Base-by-base conservation (phyloP, 1,284 basidiomycete species). In the Fomitopsis schrenkii region DNA sequence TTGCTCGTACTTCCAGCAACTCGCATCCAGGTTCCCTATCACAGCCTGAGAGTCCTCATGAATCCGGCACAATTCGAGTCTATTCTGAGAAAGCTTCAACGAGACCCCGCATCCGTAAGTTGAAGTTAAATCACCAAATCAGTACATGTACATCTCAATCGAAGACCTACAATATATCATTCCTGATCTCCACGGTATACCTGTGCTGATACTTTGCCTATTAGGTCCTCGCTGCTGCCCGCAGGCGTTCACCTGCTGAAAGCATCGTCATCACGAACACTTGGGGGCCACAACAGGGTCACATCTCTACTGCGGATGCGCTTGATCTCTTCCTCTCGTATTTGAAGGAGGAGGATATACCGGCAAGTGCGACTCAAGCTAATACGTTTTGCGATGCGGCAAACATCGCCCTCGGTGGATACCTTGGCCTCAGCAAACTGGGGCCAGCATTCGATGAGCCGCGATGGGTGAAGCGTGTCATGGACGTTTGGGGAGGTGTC, bases 351-450 rank as follows among this genome's bases (percentile, higher is more conserved):
- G 30, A 58, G 8, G 53, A 58, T 30, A 61, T 64, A 1, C 66
- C 63, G 2, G 22, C n/a, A 7, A 55, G 19, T 45, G 15, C 52
- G 28, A 41, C 22, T 22, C 44, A 19, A 4, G 28, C 22, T 2
- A 50, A 19, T 3, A 30, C 17, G 28, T 63, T 67, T 58, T 19
- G 58, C 3, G 57, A 55, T 28, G 42, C 63, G 2, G 66, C 65
- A 2, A 71, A 71, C 40, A 65, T 70, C 33, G 76, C 76, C 0
- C 75, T 75, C 55, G 61, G 71, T n/a, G 67, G 73, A 14, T 62
- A 76, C 52, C 56, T 75, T 35, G 74, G 76, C 7, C 65, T 79
- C 46, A 66, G 70, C 60, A 75, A 79, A 64, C 55, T 74, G 17
- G 69, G 69, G 30, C 65, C 69, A 56, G 63, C 71, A 62, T 58